Evolutionary conservation across 805 yeast species (phyloP), one percentile per base, ranked within the genome.

Genomic region (Danielozyma ontarioensis): DNA sequence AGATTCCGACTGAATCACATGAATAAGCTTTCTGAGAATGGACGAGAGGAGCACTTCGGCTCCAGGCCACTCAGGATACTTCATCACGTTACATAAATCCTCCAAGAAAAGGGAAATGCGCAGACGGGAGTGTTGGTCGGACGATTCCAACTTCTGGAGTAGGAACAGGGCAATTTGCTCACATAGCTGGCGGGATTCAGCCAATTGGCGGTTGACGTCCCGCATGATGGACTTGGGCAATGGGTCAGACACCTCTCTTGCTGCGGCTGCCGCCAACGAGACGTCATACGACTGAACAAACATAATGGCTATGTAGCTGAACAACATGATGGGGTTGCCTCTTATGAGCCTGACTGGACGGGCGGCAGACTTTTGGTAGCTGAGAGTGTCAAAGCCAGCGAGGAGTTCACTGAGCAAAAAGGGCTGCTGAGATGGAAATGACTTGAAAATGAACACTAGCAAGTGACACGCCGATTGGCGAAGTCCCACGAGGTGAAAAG

Each of bases 401-500:
- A 81, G 45, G 2, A 83, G 45, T 49, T 86, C 93, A 33, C 72
- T 72, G 5, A 84, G 45, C 4, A 86, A 66, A 46, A 79, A 81
- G 1, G 57, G 55, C 35, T 83, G 58, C 46, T 86, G 94, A 26
- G 68, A 71, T 1, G 61, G 55, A 31, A 65, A 50, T 13, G 47
- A 51, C 23, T 49, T 45, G 47, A 74, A 78, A 8, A 77, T 57
- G 25, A 33, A 51, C 46, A 13, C 61, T 28, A 24, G 26, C n/a
- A 70, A 40, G 8, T 55, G 46, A 21, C 66, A 47, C 25, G 59
- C 44, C 22, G 22, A 6, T 6, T 6, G 6, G 22, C 8, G 8
- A 10, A 19, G 22, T n/a, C n/a, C n/a, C n/a, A n/a, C n/a, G n/a
- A n/a, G n/a, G n/a, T n/a, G n/a, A n/a, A n/a, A n/a, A n/a, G n/a